These are phyloP conservation scores for Bipolaris oryzae DNA, from an alignment of 2,329 filamentous ascomycete genomes.

Conservation along the genomic window DNA sequence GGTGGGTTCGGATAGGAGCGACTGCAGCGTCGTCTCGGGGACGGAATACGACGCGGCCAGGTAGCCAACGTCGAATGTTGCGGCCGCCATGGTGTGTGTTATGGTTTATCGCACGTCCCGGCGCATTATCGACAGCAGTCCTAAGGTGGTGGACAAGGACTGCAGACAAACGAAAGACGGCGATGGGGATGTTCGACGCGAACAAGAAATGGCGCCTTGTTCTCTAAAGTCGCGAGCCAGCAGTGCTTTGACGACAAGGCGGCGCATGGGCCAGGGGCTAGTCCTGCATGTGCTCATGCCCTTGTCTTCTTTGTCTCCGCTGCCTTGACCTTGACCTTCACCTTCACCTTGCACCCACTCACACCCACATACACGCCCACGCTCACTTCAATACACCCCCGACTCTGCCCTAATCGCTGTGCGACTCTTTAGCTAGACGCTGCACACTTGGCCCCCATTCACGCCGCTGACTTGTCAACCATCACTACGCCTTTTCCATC, in stretches of 20 bases:
- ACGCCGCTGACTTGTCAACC: not conserved
- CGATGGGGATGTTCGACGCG: conserved; percentile 15
- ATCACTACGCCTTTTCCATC: not conserved
- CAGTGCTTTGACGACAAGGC: conserved; percentile 27
- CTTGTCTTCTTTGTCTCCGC: conserved; percentile 10
- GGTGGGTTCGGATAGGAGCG: conserved; percentile 71
- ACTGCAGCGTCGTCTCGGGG: conserved; percentile 66
- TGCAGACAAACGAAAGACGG: conserved; percentile 35
- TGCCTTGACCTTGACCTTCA: conserved; percentile 2
- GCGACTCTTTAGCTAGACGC: conserved; percentile 45
- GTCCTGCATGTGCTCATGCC: conserved; percentile 25
- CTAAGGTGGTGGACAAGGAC: conserved; percentile 12
- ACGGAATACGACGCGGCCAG: conserved; percentile 74
- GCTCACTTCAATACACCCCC: conserved; percentile 5
- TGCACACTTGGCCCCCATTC: conserved; percentile 22
- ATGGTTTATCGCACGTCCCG: conserved; percentile 17
- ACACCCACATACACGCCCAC: not conserved
- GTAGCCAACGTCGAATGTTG: conserved; percentile 70
- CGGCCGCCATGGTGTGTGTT: conserved; percentile 60
- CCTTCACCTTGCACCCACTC: not conserved
- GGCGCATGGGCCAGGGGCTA: conserved; percentile 21
- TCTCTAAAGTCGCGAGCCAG: conserved; percentile 26
- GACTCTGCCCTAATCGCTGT: conserved; percentile 17
- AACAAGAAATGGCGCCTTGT: conserved; percentile 21
- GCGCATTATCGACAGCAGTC: conserved; percentile 27